phyloP scores from a whole-genome alignment of 1,284 basidiomycete species.

The Apiotrichum mycotoxinovorans region DNA sequence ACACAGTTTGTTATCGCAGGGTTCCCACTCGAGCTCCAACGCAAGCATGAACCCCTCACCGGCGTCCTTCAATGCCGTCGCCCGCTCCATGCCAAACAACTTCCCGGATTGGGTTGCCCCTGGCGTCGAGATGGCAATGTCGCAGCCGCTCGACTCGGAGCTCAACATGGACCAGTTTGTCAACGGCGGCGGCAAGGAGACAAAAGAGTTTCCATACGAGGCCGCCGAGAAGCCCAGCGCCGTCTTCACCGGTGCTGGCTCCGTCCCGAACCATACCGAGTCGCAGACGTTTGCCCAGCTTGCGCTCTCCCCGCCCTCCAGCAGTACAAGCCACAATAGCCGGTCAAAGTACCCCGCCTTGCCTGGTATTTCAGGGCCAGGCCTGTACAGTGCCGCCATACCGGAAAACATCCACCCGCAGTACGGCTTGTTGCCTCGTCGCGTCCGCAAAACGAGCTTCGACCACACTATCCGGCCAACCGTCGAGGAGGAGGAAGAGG shows the following conservation, averaged over 20 bases:
- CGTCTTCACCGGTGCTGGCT: background rate
- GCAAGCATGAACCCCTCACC: constrained; percentile 21
- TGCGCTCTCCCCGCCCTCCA: constrained; percentile 9
- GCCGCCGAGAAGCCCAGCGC: constrained; percentile 9
- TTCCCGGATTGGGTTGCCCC: constrained; percentile 17
- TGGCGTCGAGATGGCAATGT: constrained; percentile 23
- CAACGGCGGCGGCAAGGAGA: constrained; percentile 6
- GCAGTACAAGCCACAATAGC: constrained; percentile 2
- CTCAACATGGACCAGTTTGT: constrained; percentile 24
- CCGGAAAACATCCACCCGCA: constrained; percentile 50
- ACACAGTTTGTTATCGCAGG: constrained; percentile 49
- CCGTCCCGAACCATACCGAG: background rate
- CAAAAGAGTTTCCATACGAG: constrained; percentile 21
- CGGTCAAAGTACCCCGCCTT: constrained; percentile 22
- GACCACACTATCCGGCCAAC: constrained; percentile 68
- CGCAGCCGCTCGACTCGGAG: constrained; percentile 20
- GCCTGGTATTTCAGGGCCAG: constrained; percentile 48
- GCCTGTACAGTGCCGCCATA: constrained; percentile 35
- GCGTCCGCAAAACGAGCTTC: constrained; percentile 85
- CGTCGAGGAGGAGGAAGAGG: constrained; percentile 19
- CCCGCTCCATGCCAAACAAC: constrained; percentile 26
- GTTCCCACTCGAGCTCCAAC: constrained; percentile 46
- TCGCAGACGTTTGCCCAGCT: background rate
- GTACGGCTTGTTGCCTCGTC: constrained; percentile 63
- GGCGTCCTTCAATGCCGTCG: constrained; percentile 18